Conservation (phyloP, 371 early-diverging fungal genomes). For the Fennellomyces sp. region DNA sequence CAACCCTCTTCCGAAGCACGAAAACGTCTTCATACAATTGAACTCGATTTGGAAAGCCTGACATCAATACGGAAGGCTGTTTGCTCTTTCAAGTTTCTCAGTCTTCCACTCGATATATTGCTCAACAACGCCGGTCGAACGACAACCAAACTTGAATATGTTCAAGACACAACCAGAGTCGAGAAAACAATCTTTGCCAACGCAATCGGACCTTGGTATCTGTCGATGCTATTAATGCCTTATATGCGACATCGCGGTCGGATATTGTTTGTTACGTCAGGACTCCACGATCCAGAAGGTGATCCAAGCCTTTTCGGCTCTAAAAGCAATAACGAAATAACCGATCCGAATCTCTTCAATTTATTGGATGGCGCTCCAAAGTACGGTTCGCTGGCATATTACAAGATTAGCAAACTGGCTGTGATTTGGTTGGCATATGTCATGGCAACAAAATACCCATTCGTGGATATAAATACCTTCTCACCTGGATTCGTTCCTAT, state of each 20-base stretch:
- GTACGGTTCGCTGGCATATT: slow-evolving; percentile 27
- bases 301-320: slow-evolving; percentile 17
- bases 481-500: too few species aligned
- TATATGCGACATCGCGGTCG: slow-evolving; percentile 22
- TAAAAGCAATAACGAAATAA: neutral
- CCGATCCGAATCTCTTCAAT: neutral
- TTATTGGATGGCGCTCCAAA: too few species aligned
- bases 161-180: slow-evolving; percentile 7
- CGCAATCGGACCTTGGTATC: slow-evolving; percentile 34
- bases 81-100: slow-evolving; percentile 12
- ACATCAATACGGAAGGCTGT: slow-evolving; percentile 24
- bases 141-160: slow-evolving; percentile 6
- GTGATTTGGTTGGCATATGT: too few species aligned
- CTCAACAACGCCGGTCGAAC: slow-evolving; percentile 40
- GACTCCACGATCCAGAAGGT: slow-evolving; percentile 32
- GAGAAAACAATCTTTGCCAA: slow-evolving; percentile 42
- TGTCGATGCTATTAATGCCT: slow-evolving; percentile 29
- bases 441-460: too few species aligned
- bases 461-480: too few species aligned
- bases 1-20: neutral
- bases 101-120: slow-evolving; percentile 5
- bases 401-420: too few species aligned
- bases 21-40: slow-evolving; percentile 11
- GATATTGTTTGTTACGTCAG: slow-evolving; percentile 38
- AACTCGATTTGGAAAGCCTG: slow-evolving; percentile 28